phyloP scores from a whole-genome alignment of 2,329 filamentous ascomycete species.

The Penicillium fuscoglaucum region DNA sequence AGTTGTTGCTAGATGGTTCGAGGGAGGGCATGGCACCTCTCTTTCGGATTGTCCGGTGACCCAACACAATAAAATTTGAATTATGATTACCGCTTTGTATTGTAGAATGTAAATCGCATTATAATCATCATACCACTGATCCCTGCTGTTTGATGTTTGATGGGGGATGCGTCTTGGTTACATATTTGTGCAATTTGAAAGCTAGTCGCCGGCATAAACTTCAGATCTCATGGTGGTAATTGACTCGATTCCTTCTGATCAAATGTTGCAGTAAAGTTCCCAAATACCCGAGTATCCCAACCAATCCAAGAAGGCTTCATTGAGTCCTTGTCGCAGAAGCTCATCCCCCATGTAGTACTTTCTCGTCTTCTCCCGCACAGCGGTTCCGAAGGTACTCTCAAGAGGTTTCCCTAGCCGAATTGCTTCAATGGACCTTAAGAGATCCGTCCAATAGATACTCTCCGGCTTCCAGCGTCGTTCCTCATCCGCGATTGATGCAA shows the following conservation, averaged over 20 bases:
- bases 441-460: slow-evolving; percentile 16
- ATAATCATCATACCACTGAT: background rate
- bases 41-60: background rate
- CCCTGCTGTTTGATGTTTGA: too few species aligned
- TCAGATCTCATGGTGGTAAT: background rate
- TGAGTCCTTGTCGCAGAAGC: slow-evolving; percentile 17
- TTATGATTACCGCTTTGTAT: background rate
- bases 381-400: slow-evolving; percentile 6
- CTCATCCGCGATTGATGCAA: slow-evolving; percentile 10
- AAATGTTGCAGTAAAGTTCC: slow-evolving; percentile 8
- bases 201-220: too few species aligned
- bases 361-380: background rate
- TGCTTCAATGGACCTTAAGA: slow-evolving; percentile 12
- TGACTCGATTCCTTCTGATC: background rate
- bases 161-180: background rate
- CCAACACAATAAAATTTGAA: background rate
- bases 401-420: slow-evolving; percentile 11
- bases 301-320: slow-evolving; percentile 18
- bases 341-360: slow-evolving; percentile 19
- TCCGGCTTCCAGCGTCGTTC: slow-evolving; percentile 12
- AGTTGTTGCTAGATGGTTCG: background rate
- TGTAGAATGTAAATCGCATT: too few species aligned
- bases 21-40: slow-evolving; percentile 10
- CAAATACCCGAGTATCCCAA: slow-evolving; percentile 14
- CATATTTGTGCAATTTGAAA: background rate